Base-by-base conservation (phyloP, 495 filamentous ascomycete species). In the Massariosphaeria phaeospora region DNA sequence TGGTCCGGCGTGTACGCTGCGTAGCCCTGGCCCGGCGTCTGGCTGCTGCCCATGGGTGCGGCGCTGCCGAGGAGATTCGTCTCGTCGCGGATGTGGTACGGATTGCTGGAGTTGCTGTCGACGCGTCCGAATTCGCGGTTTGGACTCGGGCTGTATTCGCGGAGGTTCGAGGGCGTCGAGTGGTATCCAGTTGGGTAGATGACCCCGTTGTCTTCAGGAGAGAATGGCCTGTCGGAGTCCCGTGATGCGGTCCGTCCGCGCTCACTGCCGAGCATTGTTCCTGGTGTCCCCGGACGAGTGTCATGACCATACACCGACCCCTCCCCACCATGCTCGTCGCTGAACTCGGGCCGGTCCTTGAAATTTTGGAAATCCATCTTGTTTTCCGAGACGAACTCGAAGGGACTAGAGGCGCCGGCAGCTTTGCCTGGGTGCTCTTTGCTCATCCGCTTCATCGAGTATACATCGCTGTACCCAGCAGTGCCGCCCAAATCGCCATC, bases 281-380 rank as follows among this genome's bases (percentile, higher is more conserved):
- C 46, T 0, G 70, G 68, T 12, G 68, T 70, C 18, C 63, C 67
- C 2, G 70, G 63, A 0, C 66, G 53, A 10, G 48, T 51, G 20
- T 67, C 54, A 35, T 69, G 61, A 20, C 68, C 68, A 44, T 66
- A 72, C 13, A 70, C 49, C 15, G 72, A 71, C n/a, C 71, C 71
- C 21, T 85, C 84, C 9, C 87, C 91, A 17, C 89, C 89, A 61
- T 88, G 84, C 40, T 95, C 89, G 8, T 88, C 86, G 0, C 81
- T 80, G 73, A 98, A 98, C 57, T 96, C 91, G 12, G 83, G 77
- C 0, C 89, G 81, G 62, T 93, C 79, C 70, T 94, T 96, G 76
- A 81, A 96, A 70, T 90, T 90, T 42, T 83, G 81, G 64, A 97
- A 96, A 63, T 98, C 91, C 58, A 96, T 85, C n/a, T 89, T 82